Evolutionary conservation across 1,139 yeast genomes (phyloP).

Genomic region (Diutina scorzettiae): DNA sequence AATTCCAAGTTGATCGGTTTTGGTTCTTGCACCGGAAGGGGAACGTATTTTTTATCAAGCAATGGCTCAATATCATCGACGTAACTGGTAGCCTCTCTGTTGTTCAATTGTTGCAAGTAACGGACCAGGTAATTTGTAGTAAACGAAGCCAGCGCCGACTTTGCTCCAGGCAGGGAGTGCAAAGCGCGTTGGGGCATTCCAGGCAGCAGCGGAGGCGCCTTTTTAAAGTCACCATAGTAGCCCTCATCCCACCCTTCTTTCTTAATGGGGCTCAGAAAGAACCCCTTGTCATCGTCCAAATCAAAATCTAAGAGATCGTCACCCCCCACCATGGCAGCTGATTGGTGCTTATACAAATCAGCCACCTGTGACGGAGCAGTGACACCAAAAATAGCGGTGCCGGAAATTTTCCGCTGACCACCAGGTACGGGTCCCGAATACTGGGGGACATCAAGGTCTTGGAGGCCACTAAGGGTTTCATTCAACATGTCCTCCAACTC

Average conservation of each 20-base stretch:
- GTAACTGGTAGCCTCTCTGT: not conserved
- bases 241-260: not conserved
- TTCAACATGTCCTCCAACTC: conserved; percentile 13
- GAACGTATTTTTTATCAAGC: conserved; percentile 13
- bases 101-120: not conserved
- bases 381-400: conserved; percentile 56
- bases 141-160: not conserved
- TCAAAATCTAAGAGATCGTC: conserved; percentile 11
- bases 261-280: not conserved
- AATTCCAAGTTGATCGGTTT: conserved; percentile 8
- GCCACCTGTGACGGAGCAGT: not conserved
- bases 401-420: conserved; percentile 34
- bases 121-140: not conserved
- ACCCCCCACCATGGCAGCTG: conserved; percentile 16
- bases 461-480: conserved; percentile 32
- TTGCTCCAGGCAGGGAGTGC: not conserved
- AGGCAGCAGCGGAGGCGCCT: conserved; percentile 15
- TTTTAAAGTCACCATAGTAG: conserved; percentile 6
- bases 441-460: conserved; percentile 42
- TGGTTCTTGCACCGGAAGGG: conserved; percentile 32
- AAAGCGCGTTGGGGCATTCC: conserved; percentile 19
- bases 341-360: conserved; percentile 32
- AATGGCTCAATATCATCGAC: conserved; percentile 3
- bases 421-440: conserved; percentile 16
- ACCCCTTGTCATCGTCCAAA: conserved; percentile 9